A percentile compares a stretch with the other conserved stretches of the same genome.
Evolutionary conservation across 1,139 yeast species (phyloP).

Genomic region (Nadsonia starkeyi-henricii): DNA sequence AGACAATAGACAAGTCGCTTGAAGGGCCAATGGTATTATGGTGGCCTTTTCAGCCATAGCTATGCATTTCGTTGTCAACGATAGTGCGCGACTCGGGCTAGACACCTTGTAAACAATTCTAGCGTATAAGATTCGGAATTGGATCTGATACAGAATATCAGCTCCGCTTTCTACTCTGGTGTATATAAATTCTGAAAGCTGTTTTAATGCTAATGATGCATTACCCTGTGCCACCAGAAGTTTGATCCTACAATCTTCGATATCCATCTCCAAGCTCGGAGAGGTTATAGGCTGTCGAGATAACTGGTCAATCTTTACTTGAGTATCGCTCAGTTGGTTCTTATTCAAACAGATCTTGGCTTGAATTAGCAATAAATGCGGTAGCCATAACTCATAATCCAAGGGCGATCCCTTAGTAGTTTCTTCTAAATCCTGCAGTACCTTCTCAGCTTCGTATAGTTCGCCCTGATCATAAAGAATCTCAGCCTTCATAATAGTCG

Average conservation of each 20-base stretch:
- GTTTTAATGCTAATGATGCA: constrained; percentile 9
- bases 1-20: constrained; percentile 16
- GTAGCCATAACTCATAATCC: constrained; percentile 15
- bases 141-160: constrained; percentile 15
- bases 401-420: constrained; percentile 9
- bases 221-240: constrained; percentile 12
- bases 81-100: constrained; percentile 14
- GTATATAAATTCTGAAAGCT: constrained; percentile 8
- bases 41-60: constrained; percentile 14
- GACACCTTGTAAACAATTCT: constrained; percentile 11
- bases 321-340: constrained; percentile 10
- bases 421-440: constrained; percentile 8
- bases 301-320: constrained; percentile 11
- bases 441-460: constrained; percentile 8
- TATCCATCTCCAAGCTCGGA: constrained; percentile 9
- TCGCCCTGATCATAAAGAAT: constrained; percentile 12
- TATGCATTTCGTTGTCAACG: constrained; percentile 13
- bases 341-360: constrained; percentile 11
- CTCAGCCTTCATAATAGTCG: constrained; percentile 10
- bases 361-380: constrained; percentile 11
- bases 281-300: constrained; percentile 7
- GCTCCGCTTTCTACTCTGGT: constrained; percentile 8
- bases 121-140: constrained; percentile 14
- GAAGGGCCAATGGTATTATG: constrained; percentile 14
- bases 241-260: constrained; percentile 9